Evolutionary conservation across 805 yeast genomes (phyloP).

Genomic region (Candida jianshihensis): DNA sequence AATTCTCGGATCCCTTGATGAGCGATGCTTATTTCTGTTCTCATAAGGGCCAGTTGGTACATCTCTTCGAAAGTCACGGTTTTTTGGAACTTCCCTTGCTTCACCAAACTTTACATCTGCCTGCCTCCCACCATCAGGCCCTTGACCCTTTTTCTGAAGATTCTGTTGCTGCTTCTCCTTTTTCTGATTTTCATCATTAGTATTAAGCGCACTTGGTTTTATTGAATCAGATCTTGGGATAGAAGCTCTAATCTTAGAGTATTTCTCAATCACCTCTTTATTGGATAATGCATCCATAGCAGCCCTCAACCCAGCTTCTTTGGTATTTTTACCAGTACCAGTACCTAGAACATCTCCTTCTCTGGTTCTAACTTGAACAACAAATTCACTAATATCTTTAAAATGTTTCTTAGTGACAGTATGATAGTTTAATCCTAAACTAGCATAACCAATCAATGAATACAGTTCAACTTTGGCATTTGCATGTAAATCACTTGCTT

Average conservation of each 20-base stretch:
- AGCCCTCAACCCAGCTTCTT: slow-evolving; percentile 78
- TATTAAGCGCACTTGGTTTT: slow-evolving; percentile 1
- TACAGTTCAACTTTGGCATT: slow-evolving; percentile 77
- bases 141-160: too few relatives aligned
- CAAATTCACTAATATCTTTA: slow-evolving; percentile 33
- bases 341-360: slow-evolving; percentile 57
- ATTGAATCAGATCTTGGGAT: slow-evolving; percentile 33
- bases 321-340: slow-evolving; percentile 63
- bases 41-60: background rate
- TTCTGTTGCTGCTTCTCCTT: too few relatives aligned
- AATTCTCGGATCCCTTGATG: background rate
- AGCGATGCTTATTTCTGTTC: too few relatives aligned
- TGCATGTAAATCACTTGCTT: slow-evolving; percentile 34
- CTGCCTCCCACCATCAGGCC: too few relatives aligned
- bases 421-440: slow-evolving; percentile 47
- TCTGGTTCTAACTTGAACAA: slow-evolving; percentile 61
- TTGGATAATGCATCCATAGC: slow-evolving; percentile 74
- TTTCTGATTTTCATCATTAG: background rate
- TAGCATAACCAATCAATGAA: slow-evolving; percentile 71
- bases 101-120: too few relatives aligned
- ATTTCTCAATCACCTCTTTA: slow-evolving; percentile 54
- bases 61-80: too few relatives aligned
- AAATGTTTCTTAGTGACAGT: slow-evolving; percentile 35
- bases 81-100: too few relatives aligned
- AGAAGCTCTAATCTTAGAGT: slow-evolving; percentile 47